Base-by-base conservation (phyloP, 164 flowering plant genomes). In the Chimonanthus salicifolius region DNA sequence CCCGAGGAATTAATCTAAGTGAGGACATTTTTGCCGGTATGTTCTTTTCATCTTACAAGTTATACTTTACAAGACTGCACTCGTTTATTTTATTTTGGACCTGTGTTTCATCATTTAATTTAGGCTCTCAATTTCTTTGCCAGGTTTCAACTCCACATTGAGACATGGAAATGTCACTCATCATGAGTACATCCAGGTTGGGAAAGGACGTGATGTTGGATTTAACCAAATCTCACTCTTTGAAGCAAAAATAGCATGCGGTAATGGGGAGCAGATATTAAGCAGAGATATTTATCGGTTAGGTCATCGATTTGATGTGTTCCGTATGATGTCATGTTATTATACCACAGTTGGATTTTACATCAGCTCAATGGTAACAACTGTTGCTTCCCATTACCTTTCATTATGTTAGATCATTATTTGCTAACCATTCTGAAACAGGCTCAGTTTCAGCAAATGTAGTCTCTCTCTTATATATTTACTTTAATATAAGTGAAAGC, bases 131-230 rank as follows among this genome's bases (percentile, higher is more conserved):
- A 4, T 71, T 62, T 74, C 63, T 33, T 33, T 62, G 74, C 44
- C 82, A 95, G 99, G 99, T 74, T 95, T 95, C 78, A 96, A 96
- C 80, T 94, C 99, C 54, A 92, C 97, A n/a, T 77, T 96, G 65
- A 83, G 98, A 74, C 90, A 89, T 74, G 99, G 99, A 10, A 94
- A 96, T 84, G 69, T 96, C 69, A 94, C 99, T 72, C 98, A 96
- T 77, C 99, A 96, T 71, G 99, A 96, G 84, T 96, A 96, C 78
- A 92, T 94, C 65, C 99, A 94, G 83, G 97, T 96, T 69, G 99
- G 99, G 18, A 96, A 96, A 82, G 98, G 99, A 64, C 74, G 98
- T 78, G 98, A 96, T 87, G 99, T 96, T 46, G 99, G 99, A n/a
- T 88, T 94, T 62, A 96, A 92, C 79, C 99, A 96, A 85, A 93